Conservation (phyloP, 73 alveolate genomes). For the Durusdinium trenchii region DNA sequence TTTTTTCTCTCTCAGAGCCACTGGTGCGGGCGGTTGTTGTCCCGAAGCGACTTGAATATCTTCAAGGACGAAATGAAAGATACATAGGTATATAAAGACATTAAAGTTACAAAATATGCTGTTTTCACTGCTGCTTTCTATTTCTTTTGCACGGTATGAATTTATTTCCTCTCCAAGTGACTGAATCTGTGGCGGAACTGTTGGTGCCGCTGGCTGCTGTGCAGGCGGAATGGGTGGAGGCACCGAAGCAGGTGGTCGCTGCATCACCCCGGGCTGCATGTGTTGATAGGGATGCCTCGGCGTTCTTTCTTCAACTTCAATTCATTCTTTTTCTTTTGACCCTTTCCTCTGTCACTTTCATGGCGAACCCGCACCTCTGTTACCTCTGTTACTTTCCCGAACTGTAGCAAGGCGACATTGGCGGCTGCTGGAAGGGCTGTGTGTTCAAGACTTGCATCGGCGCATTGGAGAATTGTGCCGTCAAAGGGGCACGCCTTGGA, state of each 20-base stretch:
- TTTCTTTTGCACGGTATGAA: too few species aligned
- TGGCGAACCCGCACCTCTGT: background rate
- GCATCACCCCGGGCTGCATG: background rate
- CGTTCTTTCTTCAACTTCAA: too few species aligned
- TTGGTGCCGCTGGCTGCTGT: background rate
- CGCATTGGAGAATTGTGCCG: conserved; percentile 1
- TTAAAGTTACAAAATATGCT: too few species aligned
- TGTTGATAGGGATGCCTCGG: background rate
- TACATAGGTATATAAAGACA: too few species aligned
- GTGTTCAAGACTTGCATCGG: background rate
- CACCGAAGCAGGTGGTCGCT: background rate
- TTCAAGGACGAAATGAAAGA: too few species aligned
- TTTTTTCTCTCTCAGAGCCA: too few species aligned
- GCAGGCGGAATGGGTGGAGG: background rate
- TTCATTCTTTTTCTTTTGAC: too few species aligned
- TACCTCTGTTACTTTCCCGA: background rate
- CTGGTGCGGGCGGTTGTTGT: too few species aligned
- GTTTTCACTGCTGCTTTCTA: too few species aligned
- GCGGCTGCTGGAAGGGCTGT: conserved; percentile 15
- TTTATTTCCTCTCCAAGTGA: too few species aligned
- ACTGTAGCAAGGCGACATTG: background rate
- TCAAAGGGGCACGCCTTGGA: conserved; percentile 3
- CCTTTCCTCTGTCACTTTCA: background rate
- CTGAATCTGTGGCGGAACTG: too few species aligned
- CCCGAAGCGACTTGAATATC: too few species aligned